Conservation (phyloP, 306 rosid species). For the Begonia fuchsioides region DNA sequence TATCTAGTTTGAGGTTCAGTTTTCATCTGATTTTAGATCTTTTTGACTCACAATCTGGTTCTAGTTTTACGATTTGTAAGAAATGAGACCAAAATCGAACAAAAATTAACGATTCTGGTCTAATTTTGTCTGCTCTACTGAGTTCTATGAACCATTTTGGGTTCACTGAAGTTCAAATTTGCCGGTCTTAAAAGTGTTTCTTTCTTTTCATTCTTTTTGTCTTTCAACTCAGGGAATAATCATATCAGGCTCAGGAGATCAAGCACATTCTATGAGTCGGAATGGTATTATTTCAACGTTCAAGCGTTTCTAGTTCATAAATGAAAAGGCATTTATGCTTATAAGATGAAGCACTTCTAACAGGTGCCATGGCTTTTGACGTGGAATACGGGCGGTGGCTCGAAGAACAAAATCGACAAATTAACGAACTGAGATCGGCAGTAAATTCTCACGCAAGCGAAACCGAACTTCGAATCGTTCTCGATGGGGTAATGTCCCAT, state of each 20-base stretch:
- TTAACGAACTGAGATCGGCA: slow-evolving; percentile 57
- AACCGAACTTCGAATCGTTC: slow-evolving; percentile 61
- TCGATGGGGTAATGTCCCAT: slow-evolving; percentile 45
- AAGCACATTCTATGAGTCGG: slow-evolving; percentile 89
- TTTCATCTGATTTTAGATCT: no score
- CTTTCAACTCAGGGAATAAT: slow-evolving; percentile 53
- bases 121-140: no score
- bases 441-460: slow-evolving; percentile 66
- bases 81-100: no score
- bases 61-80: no score
- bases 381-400: slow-evolving; percentile 72
- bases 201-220: slow-evolving; percentile 1
- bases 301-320: no score
- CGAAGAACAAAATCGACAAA: slow-evolving; percentile 57
- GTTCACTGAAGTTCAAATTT: no score
- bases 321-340: no score
- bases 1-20: no score
- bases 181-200: neutral
- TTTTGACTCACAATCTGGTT: no score
- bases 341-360: neutral
- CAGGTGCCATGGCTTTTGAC: slow-evolving; percentile 69
- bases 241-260: slow-evolving; percentile 87
- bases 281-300: slow-evolving; percentile 34
- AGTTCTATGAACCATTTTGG: no score
- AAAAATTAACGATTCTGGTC: no score